phyloP scores from a whole-genome alignment of 75 land plant genomes.

The Gnetum montanum region DNA sequence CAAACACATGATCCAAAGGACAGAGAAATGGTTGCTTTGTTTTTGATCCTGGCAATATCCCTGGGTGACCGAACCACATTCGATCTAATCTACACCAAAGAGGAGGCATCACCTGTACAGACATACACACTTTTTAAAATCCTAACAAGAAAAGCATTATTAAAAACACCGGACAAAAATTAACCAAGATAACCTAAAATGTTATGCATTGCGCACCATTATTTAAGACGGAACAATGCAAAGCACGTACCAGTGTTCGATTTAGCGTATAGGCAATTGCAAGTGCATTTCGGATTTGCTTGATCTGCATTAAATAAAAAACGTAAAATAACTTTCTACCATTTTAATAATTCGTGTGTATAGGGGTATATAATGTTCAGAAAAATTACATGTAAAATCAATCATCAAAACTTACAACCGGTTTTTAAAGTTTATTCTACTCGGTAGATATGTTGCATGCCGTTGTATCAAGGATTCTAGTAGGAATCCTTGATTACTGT shows the following conservation, averaged over 20 bases:
- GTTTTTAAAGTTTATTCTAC: too few relatives aligned
- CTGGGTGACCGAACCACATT: constrained; percentile 91
- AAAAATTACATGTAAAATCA: too few relatives aligned
- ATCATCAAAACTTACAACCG: too few relatives aligned
- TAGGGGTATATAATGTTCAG: too few relatives aligned
- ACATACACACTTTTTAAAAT: neutral
- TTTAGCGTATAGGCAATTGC: constrained; percentile 84
- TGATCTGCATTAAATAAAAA: constrained; percentile 57
- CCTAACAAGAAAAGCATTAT: neutral
- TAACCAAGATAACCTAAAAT: neutral
- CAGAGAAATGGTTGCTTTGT: constrained; percentile 88
- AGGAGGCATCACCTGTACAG: constrained; percentile 84
- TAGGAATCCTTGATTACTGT: too few relatives aligned
- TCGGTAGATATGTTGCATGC: too few relatives aligned
- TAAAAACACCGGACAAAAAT: neutral
- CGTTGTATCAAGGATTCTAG: too few relatives aligned
- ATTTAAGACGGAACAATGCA: neutral
- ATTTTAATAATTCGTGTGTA: too few relatives aligned
- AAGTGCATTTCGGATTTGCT: constrained; percentile 79
- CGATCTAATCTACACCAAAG: constrained; percentile 95
- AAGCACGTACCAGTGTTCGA: constrained; percentile 67
- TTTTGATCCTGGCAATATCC: constrained; percentile 49
- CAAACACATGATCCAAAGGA: constrained; percentile 95
- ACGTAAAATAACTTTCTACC: too few relatives aligned
- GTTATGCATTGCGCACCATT: neutral